phyloP scores from a whole-genome alignment of 1,284 basidiomycete genomes.

The Cerioporus squamosus region DNA sequence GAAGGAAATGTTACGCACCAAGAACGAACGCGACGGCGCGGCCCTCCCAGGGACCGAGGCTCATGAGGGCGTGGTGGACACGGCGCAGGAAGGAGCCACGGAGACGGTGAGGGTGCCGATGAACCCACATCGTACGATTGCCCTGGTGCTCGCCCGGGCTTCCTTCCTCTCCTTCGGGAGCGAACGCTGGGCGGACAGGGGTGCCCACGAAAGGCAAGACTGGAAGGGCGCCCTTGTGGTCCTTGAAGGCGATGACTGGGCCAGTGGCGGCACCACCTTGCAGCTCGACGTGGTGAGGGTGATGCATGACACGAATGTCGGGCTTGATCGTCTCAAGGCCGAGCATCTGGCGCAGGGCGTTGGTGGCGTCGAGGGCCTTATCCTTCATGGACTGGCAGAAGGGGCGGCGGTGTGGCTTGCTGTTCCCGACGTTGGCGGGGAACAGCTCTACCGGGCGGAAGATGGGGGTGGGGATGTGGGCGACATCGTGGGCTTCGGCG shows the following conservation, averaged over 20 bases:
- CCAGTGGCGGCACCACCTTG: constrained; percentile 10
- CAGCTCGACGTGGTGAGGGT: constrained; percentile 11
- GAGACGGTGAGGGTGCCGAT: constrained; percentile 26
- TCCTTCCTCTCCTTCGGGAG: constrained; percentile 8
- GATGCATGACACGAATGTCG: constrained; percentile 2
- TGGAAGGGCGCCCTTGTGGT: constrained; percentile 23
- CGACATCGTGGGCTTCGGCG: constrained; percentile 9
- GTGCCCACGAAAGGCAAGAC: constrained; percentile 43
- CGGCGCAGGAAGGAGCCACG: constrained; percentile 55
- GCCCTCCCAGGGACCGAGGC: constrained; percentile 81
- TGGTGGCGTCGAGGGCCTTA: constrained; percentile 51
- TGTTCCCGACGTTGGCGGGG: constrained; percentile 1
- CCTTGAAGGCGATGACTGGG: not conserved
- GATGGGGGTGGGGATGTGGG: constrained; percentile 7
- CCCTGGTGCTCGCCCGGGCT: constrained; percentile 17
- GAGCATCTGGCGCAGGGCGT: constrained; percentile 52
- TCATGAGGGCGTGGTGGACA: constrained; percentile 64
- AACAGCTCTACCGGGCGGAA: constrained; percentile 5
- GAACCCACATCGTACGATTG: constrained; percentile 32
- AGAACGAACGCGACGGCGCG: constrained; percentile 79
- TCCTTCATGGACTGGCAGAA: constrained; percentile 35
- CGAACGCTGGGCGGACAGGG: constrained; percentile 29
- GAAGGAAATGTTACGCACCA: constrained; percentile 50
- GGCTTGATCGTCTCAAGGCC: constrained; percentile 49
- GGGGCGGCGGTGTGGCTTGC: constrained; percentile 11